phyloP scores from a whole-genome alignment of 495 filamentous ascomycete genomes.

The Hyphodiscus hymeniophilus region DNA sequence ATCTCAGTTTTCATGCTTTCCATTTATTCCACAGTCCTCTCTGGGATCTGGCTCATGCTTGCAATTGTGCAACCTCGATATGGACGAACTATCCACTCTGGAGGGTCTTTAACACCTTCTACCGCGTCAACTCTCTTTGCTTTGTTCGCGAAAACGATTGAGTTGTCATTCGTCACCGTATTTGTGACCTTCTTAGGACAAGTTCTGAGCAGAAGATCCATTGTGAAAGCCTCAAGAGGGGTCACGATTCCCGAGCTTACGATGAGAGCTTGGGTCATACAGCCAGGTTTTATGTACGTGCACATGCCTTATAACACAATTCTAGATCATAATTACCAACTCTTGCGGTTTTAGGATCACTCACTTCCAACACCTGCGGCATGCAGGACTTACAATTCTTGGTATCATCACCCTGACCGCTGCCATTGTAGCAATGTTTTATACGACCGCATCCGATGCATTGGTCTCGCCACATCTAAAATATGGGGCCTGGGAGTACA shows the following conservation, averaged over 20 bases:
- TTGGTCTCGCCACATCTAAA: constrained; percentile 60
- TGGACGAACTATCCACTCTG: constrained; percentile 40
- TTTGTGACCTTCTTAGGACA: constrained; percentile 70
- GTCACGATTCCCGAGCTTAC: constrained; percentile 65
- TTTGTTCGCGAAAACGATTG: constrained; percentile 63
- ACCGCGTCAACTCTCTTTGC: constrained; percentile 55
- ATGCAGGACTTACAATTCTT: constrained; percentile 50
- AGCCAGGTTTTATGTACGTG: constrained; percentile 50
- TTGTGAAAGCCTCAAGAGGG: constrained; percentile 44
- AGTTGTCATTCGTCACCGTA: constrained; percentile 68
- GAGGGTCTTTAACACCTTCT: constrained; percentile 38
- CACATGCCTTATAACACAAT: too few relatives aligned
- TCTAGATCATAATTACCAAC: too few relatives aligned
- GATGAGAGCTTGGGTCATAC: constrained; percentile 48
- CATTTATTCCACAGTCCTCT: constrained; percentile 58
- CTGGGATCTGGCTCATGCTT: constrained; percentile 52
- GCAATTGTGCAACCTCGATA: constrained; percentile 53
- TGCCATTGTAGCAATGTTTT: constrained; percentile 56
- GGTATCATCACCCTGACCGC: constrained; percentile 50
- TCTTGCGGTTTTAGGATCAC: too few relatives aligned
- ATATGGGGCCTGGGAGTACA: constrained; percentile 36
- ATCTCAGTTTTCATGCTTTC: constrained; percentile 50
- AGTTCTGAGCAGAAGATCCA: constrained; percentile 55
- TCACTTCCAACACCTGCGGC: constrained; percentile 51
- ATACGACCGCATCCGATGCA: constrained; percentile 66